Evolutionary conservation across 2,329 filamentous ascomycete species (phyloP), one percentile per base, ranked within the genome.

Genomic region (Claviceps lovelessii): DNA sequence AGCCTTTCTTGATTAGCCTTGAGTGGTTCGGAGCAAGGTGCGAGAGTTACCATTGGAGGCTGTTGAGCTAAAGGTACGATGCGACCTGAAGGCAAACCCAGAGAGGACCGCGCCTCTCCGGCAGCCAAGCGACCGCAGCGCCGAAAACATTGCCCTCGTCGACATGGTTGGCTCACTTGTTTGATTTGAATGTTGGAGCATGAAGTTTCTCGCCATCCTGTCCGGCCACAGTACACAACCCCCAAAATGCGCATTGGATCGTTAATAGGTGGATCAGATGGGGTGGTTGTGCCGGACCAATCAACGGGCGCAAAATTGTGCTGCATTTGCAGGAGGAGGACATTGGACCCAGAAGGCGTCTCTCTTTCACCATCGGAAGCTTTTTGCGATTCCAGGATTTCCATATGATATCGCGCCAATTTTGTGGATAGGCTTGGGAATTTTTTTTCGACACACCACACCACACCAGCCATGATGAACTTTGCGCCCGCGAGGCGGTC

Each of bases 401-500:
- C 28, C 6, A 17, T 10, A n/a, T 10, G 45, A 47, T 47, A 17
- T 17, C 45, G 45, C 23, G 23, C 29, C 28, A 29, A 23, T 46
- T 28, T 28, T 17, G 10, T 19, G 31, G 4, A 41, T 23, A 42
- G 23, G 2, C 37, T 46, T 29, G n/a, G 39, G 23, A 23, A 2
- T 23, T 23, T 23, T n/a, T 41, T 17, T 29, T 55, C 60, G 50
- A 58, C 54, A 59, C 35, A 10, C 9, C 35, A 37, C 35, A 45
- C 57, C 23, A n/a, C 51, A 28, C 48, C 57, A 57, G 55, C 57
- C 63, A 71, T 64, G 59, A 80, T 77, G 75, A 89, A 88, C 76
- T 76, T 79, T 61, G 74, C 79, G 60, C 70, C 77, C 57, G 64
- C 77, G 64, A 71, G 79, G 71, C 82, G 85, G 79, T 85, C 86